These are phyloP conservation scores for Gardenia jasminoides DNA, from an alignment of 257 asterid genomes.

Conservation along the genomic window DNA sequence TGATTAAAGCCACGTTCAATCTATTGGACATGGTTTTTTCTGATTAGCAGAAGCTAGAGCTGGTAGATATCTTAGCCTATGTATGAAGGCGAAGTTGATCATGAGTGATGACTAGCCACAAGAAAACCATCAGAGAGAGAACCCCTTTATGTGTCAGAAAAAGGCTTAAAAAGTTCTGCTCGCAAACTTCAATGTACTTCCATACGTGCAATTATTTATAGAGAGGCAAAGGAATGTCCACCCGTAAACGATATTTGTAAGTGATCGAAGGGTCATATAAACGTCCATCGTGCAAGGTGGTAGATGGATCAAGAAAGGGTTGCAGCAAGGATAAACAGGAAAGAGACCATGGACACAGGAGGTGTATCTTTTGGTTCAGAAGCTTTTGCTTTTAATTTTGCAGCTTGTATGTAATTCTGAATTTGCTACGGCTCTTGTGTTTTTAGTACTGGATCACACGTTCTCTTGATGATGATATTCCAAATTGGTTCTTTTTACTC, in stretches of 20 bases:
- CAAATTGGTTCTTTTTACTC: background rate
- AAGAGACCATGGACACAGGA: constrained; percentile 30
- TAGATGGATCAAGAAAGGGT: constrained; percentile 51
- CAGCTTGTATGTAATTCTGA: constrained; percentile 26
- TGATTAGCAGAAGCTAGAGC: too few relatives aligned
- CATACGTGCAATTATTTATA: constrained; percentile 34
- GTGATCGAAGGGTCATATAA: constrained; percentile 60
- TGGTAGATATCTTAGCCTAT: too few relatives aligned
- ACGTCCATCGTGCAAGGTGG: constrained; percentile 54
- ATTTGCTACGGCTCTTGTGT: constrained; percentile 28
- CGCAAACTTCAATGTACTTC: constrained; percentile 40
- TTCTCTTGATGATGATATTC: constrained; percentile 15
- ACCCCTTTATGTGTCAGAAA: constrained; percentile 36
- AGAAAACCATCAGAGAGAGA: too few relatives aligned
- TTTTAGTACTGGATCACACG: constrained; percentile 34
- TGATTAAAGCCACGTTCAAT: too few relatives aligned
- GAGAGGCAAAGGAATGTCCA: constrained; percentile 12
- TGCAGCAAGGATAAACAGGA: constrained; percentile 67
- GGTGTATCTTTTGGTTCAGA: constrained; percentile 57
- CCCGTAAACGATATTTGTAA: constrained; percentile 37
- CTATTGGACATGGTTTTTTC: too few relatives aligned
- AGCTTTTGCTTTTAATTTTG: constrained; percentile 22
- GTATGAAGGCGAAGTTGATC: too few relatives aligned
- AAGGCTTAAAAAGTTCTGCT: constrained; percentile 30
- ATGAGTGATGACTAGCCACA: too few relatives aligned